phyloP scores from a whole-genome alignment of 1,284 basidiomycete genomes.

The Peniophora sp. region DNA sequence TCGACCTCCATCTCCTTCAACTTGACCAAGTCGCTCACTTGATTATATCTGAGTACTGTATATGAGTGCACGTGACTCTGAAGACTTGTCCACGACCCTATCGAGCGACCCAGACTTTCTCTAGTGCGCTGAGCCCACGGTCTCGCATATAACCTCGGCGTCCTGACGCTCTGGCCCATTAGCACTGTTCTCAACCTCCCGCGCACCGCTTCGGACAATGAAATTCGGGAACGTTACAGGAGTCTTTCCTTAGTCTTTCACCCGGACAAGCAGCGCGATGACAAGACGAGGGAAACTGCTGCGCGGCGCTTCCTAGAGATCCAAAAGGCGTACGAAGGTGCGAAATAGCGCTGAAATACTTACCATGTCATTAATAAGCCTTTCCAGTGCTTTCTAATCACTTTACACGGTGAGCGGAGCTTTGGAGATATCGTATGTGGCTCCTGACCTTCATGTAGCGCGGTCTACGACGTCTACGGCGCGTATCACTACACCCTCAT shows the following conservation, averaged over 20 bases:
- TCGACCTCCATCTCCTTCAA: no score
- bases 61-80: no score
- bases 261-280: conserved; percentile 75
- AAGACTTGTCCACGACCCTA: no score
- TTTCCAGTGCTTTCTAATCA: conserved; percentile 64
- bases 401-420: conserved; percentile 48
- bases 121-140: conserved; percentile 8
- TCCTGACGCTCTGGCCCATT: not conserved
- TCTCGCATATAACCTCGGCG: not conserved
- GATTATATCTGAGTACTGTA: no score
- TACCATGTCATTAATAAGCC: not conserved
- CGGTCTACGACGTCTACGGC: conserved; percentile 75
- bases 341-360: conserved; percentile 6
- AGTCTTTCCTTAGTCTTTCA: conserved; percentile 74
- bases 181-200: conserved; percentile 67
- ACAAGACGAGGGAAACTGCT: conserved; percentile 49
- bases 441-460: conserved; percentile 19
- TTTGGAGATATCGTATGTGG: conserved; percentile 4
- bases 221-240: conserved; percentile 68
- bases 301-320: conserved; percentile 64
- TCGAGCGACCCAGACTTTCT: conserved; percentile 10
- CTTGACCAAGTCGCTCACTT: no score
- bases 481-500: conserved; percentile 10
- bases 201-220: conserved; percentile 50
- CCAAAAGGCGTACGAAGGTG: conserved; percentile 74